Base-by-base conservation (phyloP, 371 early-diverging fungal genomes). In the Rhizopus stolonifer region DNA sequence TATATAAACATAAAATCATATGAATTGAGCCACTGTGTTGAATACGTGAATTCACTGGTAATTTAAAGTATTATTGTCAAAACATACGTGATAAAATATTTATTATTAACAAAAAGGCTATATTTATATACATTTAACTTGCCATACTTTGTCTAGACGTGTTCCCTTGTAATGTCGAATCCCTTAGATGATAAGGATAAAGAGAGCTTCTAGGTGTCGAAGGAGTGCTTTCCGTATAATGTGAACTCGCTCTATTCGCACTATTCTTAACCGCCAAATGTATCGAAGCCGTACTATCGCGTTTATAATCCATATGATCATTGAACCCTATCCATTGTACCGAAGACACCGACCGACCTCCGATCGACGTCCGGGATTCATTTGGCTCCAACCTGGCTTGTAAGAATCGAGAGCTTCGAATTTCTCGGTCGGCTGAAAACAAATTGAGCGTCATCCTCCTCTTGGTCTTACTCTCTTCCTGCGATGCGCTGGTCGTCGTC, bases 261-360 rank as follows among this genome's bases (percentile, higher is more conserved):
- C 56, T 54, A 31, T 69, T 69, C n/a, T 56, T 69, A 9, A 70
- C 65, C 6, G 71, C 61, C 36, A 70, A 50, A 42, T 67, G 71
- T 19, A 49, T 25, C 2, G 56, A 53, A 31, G 52, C 48, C 5
- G 53, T 32, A 23, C 55, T 55, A 24, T 42, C 48, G 18, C 46
- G 47, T 22, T 50, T 54, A 25, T 61, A 66, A 21, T 72, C 72
- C 72, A 72, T 72, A 14, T 47, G 49, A 23, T 72, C 65, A 46
- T 72, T 72, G 19, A 72, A 72, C 19, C 60, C 69, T 1, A 72
- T 66, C 72, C 72, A 72, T 19, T 72, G 72, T 2, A 72, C 56
- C 3, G 69, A 69, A 0, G 65, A 47, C 2, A 72, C 72, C 0
- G 72, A 72, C n/a, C 56, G 58, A 1, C 56, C 58, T 19, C 64